These are phyloP conservation scores for Sungouiozyma intestinalis DNA, from an alignment of 805 yeast species.

Conservation along the genomic window DNA sequence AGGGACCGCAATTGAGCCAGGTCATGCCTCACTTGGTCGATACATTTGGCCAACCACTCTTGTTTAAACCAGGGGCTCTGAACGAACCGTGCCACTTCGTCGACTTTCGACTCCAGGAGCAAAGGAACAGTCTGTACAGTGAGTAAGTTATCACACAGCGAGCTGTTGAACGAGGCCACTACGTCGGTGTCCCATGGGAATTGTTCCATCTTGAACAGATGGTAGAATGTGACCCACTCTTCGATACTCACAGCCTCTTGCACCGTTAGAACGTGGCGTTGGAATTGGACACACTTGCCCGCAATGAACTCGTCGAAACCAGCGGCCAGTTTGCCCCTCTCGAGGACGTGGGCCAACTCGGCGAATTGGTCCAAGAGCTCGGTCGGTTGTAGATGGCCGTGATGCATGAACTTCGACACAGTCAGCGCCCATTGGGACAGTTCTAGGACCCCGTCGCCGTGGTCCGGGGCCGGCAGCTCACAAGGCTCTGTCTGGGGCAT, in stretches of 20 bases:
- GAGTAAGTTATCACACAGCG: background rate
- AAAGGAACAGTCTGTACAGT: background rate
- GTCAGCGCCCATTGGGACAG: conserved; percentile 21
- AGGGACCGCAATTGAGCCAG: background rate
- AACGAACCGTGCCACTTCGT: background rate
- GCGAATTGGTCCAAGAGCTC: background rate
- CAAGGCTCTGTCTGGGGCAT: background rate
- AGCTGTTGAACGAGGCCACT: background rate
- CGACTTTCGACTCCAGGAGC: background rate
- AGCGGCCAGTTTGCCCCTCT: background rate
- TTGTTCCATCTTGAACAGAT: conserved; percentile 7
- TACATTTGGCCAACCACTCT: conserved; percentile 2
- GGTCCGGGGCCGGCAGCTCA: background rate
- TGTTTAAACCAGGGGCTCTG: background rate
- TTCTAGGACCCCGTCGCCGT: conserved; percentile 5
- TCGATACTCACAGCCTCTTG: conserved; percentile 7
- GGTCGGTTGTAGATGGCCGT: background rate
- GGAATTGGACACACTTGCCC: conserved; percentile 7
- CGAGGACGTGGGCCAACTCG: background rate
- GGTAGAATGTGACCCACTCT: conserved; percentile 16
- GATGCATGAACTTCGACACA: conserved; percentile 11
- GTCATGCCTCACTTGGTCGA: background rate
- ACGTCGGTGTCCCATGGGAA: conserved; percentile 10
- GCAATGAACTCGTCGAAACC: conserved; percentile 7
- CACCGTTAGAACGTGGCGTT: conserved; percentile 6